phyloP scores from a whole-genome alignment of 2,329 filamentous ascomycete species.

The Calonectria fujianensis region DNA sequence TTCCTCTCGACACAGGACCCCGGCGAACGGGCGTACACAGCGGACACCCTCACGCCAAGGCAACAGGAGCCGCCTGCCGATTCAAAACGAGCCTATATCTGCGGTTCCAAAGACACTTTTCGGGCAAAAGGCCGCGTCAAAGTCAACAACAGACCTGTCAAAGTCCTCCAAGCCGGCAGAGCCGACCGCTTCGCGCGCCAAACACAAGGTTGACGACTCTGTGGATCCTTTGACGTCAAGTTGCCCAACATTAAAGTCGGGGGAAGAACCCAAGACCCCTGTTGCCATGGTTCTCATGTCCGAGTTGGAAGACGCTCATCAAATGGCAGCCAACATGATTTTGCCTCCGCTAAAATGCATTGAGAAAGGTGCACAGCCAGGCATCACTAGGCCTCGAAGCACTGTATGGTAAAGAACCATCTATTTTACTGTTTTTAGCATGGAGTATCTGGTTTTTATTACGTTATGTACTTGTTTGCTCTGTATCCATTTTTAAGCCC shows the following conservation, averaged over 20 bases:
- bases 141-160: slow-evolving; percentile 28
- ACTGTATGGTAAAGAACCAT: slow-evolving; percentile 42
- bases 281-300: slow-evolving; percentile 47
- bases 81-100: slow-evolving; percentile 26
- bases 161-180: neutral
- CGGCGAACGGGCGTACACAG: slow-evolving; percentile 10
- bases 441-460: neutral
- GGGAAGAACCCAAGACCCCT: slow-evolving; percentile 47
- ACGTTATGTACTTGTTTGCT: neutral
- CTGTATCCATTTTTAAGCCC: neutral
- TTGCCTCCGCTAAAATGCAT: slow-evolving; percentile 44
- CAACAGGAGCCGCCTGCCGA: slow-evolving; percentile 1
- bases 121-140: slow-evolving; percentile 26
- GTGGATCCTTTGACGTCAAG: slow-evolving; percentile 23
- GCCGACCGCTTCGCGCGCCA: slow-evolving; percentile 9
- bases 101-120: slow-evolving; percentile 25
- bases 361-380: slow-evolving; percentile 29
- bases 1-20: slow-evolving; percentile 33
- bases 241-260: slow-evolving; percentile 14
- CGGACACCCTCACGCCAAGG: slow-evolving; percentile 22
- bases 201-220: slow-evolving; percentile 2
- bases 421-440: slow-evolving; percentile 1
- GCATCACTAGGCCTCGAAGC: slow-evolving; percentile 42
- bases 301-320: slow-evolving; percentile 30
- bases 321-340: slow-evolving; percentile 27